Conservation (phyloP, 192 early-diverging fungal species). For the Polychytrium aggregatum region DNA sequence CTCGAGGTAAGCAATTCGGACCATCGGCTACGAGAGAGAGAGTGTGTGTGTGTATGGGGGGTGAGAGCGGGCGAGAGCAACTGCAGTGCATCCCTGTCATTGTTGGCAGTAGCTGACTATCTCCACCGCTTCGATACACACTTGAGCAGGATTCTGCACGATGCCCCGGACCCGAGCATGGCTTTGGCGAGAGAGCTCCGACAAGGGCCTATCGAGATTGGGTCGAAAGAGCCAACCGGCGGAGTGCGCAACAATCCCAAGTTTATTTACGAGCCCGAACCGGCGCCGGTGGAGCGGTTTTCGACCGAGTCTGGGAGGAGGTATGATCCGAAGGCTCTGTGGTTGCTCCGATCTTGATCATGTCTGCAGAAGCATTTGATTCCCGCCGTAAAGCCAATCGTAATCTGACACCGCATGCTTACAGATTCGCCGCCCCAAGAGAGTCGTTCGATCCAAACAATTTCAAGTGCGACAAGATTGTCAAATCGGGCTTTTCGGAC, state of each 20-base stretch:
- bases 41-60: slow-evolving; percentile 9
- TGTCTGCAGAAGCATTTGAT: too few relatives aligned
- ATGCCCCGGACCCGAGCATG: slow-evolving; percentile 12
- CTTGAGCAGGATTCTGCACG: slow-evolving; percentile 3
- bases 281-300: slow-evolving; percentile 14
- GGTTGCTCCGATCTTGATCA: too few relatives aligned
- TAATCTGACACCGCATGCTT: too few relatives aligned
- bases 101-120: not conserved
- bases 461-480: too few relatives aligned
- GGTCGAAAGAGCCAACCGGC: slow-evolving; percentile 30
- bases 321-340: too few relatives aligned
- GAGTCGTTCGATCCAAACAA: too few relatives aligned
- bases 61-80: not conserved
- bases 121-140: not conserved
- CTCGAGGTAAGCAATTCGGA: not conserved
- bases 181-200: not conserved
- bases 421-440: too few relatives aligned
- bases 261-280: slow-evolving; percentile 7
- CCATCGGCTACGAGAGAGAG: slow-evolving; percentile 18
- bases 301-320: slow-evolving; percentile 23
- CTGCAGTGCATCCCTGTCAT: not conserved
- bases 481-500: too few relatives aligned
- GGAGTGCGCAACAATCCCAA: slow-evolving; percentile 32
- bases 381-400: too few relatives aligned
- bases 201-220: not conserved